Conservation (phyloP, 1,284 basidiomycete species). For the Cystobasidium sp. region DNA sequence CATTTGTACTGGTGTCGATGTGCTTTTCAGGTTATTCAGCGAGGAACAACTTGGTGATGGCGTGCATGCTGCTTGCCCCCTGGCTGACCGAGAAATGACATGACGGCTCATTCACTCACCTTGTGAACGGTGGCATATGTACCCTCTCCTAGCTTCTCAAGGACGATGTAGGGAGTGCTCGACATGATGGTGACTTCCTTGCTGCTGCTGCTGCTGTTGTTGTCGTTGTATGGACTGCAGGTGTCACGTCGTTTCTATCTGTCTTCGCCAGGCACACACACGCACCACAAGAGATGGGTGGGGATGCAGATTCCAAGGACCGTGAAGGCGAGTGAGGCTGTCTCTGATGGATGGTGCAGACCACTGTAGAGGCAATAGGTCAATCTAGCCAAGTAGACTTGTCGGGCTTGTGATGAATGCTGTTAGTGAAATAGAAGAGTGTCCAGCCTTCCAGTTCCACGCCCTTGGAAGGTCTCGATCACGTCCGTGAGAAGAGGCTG, state of each 20-base stretch:
- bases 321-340: too few species aligned
- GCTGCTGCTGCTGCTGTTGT: neutral
- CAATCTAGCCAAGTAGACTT: too few species aligned
- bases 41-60: constrained; percentile 1
- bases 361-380: too few species aligned
- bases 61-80: neutral
- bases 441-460: neutral
- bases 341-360: too few species aligned
- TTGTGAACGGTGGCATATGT: constrained; percentile 57
- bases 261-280: constrained; percentile 4
- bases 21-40: neutral
- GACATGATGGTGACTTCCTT: constrained; percentile 40
- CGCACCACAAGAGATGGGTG: too few species aligned
- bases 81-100: too few species aligned
- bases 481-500: neutral
- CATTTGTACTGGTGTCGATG: neutral
- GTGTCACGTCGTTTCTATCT: neutral
- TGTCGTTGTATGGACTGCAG: neutral
- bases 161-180: constrained; percentile 50
- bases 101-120: constrained; percentile 64
- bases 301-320: too few species aligned
- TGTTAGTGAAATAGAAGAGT: neutral
- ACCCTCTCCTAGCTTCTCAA: constrained; percentile 59
- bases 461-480: neutral
- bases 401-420: too few species aligned